These are phyloP conservation scores for Pseudonectria buxi DNA, from an alignment of 2,329 filamentous ascomycete species.

Conservation along the genomic window DNA sequence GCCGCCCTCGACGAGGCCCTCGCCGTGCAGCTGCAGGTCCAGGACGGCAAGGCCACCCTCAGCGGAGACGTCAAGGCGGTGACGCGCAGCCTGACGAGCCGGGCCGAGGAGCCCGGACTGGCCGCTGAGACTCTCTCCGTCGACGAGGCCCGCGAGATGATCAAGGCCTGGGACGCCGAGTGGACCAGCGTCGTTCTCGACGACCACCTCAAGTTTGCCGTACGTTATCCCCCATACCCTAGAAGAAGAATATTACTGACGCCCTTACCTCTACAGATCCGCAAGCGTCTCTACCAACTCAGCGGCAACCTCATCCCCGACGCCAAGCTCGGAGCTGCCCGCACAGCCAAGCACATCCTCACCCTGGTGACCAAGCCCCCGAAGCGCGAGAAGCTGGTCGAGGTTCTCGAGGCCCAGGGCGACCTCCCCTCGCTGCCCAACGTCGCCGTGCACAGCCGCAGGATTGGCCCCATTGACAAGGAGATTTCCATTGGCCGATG, in stretches of 20 bases:
- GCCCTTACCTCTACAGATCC: slow-evolving; percentile 63
- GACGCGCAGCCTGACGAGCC: slow-evolving; percentile 25
- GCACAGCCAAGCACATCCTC: slow-evolving; percentile 49
- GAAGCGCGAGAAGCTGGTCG: slow-evolving; percentile 55
- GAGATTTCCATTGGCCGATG: slow-evolving; percentile 67
- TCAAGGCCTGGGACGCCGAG: slow-evolving; percentile 41
- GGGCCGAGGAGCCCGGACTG: slow-evolving; percentile 18
- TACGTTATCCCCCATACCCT: slow-evolving; percentile 48
- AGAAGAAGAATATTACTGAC: too few relatives aligned
- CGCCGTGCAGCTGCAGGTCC: slow-evolving; percentile 31
- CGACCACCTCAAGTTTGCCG: slow-evolving; percentile 65
- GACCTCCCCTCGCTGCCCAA: slow-evolving; percentile 54
- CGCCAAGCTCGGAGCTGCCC: slow-evolving; percentile 51
- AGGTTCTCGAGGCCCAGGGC: slow-evolving; percentile 45
- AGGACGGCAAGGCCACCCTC: slow-evolving; percentile 35
- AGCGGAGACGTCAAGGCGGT: slow-evolving; percentile 31
- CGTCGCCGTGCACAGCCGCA: slow-evolving; percentile 57
- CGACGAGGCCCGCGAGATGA: slow-evolving; percentile 36
- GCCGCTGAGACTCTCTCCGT: slow-evolving; percentile 19
- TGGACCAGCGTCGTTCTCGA: slow-evolving; percentile 54
- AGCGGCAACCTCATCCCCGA: slow-evolving; percentile 74
- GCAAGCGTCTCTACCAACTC: slow-evolving; percentile 74
- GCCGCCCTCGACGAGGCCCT: slow-evolving; percentile 30
- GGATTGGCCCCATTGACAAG: slow-evolving; percentile 64
- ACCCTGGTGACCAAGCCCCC: slow-evolving; percentile 45